Evolutionary conservation across 805 yeast species (phyloP).

Genomic region (Metschnikowia chrysomelidarum): DNA sequence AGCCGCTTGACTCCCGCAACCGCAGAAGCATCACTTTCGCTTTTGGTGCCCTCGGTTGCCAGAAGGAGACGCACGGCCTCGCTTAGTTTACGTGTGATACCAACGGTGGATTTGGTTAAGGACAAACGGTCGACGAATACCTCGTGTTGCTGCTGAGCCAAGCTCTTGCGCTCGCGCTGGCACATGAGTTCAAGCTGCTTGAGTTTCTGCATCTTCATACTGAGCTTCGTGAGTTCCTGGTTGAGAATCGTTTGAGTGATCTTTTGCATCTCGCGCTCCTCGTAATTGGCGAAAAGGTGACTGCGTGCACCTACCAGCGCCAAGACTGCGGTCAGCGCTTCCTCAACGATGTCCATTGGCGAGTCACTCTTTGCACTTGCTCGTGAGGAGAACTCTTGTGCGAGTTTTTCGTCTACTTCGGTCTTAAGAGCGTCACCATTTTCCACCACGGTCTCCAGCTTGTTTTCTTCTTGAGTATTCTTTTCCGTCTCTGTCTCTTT

Average conservation of each 20-base stretch:
- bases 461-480: not conserved
- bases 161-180: conserved; percentile 59
- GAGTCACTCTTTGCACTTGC: conserved; percentile 4
- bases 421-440: conserved; percentile 9
- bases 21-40: conserved; percentile 5
- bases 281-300: conserved; percentile 74
- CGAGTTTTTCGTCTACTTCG: conserved; percentile 9
- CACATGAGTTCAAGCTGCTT: conserved; percentile 61
- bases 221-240: conserved; percentile 60
- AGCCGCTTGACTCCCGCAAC: conserved; percentile 18
- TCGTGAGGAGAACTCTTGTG: conserved; percentile 7
- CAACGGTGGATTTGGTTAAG: conserved; percentile 57
- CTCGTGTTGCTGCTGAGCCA: conserved; percentile 65
- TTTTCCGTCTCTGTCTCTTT: conserved; percentile 3
- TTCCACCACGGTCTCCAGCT: not conserved
- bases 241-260: conserved; percentile 57
- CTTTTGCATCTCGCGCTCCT: conserved; percentile 73
- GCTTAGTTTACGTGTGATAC: conserved; percentile 47
- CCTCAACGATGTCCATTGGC: conserved; percentile 39
- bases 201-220: conserved; percentile 58
- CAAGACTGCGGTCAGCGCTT: conserved; percentile 66
- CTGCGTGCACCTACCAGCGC: conserved; percentile 78
- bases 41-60: conserved; percentile 9
- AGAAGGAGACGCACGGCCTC: conserved; percentile 26
- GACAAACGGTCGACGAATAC: conserved; percentile 63